Evolutionary conservation across 2,329 filamentous ascomycete genomes (phyloP).

Genomic region (Thelonectria olida): DNA sequence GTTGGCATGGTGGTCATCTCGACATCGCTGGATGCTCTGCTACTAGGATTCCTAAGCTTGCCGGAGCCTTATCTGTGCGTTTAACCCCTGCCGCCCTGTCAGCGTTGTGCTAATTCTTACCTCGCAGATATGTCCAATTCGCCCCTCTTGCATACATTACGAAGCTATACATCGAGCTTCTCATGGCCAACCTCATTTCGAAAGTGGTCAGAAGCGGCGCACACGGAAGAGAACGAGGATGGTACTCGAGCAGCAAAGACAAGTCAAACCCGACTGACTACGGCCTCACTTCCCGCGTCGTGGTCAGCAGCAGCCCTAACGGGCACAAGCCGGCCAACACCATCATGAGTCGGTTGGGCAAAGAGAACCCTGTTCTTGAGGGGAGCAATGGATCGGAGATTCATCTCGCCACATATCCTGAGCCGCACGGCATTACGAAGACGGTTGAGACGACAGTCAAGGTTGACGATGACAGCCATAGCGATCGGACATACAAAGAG

Average conservation of each 20-base stretch:
- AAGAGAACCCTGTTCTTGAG: background rate
- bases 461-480: constrained; percentile 7
- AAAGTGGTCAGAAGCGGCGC: constrained; percentile 41
- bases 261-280: constrained; percentile 24
- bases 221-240: constrained; percentile 1
- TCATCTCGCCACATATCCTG: constrained; percentile 14
- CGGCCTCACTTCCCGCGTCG: constrained; percentile 19
- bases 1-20: constrained; percentile 57
- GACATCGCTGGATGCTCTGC: constrained; percentile 54
- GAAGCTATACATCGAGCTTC: constrained; percentile 63
- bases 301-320: constrained; percentile 11
- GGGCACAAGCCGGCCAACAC: background rate
- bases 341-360: constrained; percentile 14
- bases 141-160: constrained; percentile 61
- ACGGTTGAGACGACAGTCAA: constrained; percentile 28
- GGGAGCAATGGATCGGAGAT: constrained; percentile 19
- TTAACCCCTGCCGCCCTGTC: background rate
- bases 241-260: constrained; percentile 15
- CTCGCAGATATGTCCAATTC: constrained; percentile 53
- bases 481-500: background rate
- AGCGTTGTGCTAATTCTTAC: constrained; percentile 15
- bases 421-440: constrained; percentile 26
- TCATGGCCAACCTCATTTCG: constrained; percentile 61
- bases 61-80: constrained; percentile 27
- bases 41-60: constrained; percentile 37